phyloP scores from a whole-genome alignment of 2,329 filamentous ascomycete genomes.

The Monilinia polystroma region DNA sequence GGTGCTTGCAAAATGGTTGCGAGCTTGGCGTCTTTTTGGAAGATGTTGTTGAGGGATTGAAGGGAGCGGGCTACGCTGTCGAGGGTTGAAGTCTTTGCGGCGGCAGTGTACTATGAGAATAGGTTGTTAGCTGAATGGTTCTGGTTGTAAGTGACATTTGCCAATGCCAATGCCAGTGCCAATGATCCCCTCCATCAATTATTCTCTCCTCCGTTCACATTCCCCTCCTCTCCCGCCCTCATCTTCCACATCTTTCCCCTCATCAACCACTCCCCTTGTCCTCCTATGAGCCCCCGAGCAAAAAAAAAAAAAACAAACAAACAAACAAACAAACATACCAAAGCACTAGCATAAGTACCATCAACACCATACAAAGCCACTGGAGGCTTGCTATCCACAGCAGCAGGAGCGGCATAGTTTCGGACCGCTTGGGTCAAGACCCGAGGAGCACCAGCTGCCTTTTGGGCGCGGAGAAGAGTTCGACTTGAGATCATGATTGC shows the following conservation, averaged over 20 bases:
- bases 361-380: constrained; percentile 92
- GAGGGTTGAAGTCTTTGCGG: constrained; percentile 81
- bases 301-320: too few species aligned
- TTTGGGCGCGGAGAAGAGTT: constrained; percentile 38
- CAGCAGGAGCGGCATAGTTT: constrained; percentile 67
- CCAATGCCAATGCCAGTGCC: background rate
- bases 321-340: constrained; percentile 77
- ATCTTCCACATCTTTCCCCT: background rate
- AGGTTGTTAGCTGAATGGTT: constrained; percentile 23
- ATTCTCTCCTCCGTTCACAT: background rate
- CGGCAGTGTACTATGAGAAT: constrained; percentile 81
- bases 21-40: constrained; percentile 84
- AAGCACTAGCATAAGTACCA: constrained; percentile 95
- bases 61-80: constrained; percentile 83
- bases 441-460: constrained; percentile 35
- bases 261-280: constrained; percentile 5
- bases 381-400: constrained; percentile 73
- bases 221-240: background rate
- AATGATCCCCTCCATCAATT: constrained; percentile 13
- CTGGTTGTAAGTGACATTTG: background rate
- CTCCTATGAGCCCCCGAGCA: background rate
- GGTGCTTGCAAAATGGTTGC: constrained; percentile 72
- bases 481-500: constrained; percentile 40
- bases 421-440: constrained; percentile 58
- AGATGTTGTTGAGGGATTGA: constrained; percentile 64